phyloP scores from a whole-genome alignment of 805 yeast genomes.

The Ogataea neopini region DNA sequence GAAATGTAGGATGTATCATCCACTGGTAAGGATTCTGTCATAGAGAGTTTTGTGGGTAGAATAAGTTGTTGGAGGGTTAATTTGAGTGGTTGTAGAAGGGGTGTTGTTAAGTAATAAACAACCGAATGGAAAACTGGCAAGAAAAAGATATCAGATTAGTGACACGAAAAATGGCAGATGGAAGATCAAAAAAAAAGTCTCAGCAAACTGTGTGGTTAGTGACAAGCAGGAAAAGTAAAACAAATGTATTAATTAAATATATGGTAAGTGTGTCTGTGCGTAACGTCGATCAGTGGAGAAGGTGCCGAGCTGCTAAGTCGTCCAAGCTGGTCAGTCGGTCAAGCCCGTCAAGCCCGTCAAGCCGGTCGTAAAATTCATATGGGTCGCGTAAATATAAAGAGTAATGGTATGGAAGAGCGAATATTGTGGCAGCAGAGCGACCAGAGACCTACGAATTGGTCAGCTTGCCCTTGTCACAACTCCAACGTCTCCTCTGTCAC shows the following conservation, averaged over 20 bases:
- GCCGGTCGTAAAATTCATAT: no score
- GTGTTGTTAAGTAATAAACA: neutral
- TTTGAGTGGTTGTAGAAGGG: neutral
- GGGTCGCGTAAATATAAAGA: no score
- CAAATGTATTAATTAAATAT: neutral
- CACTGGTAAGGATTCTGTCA: slow-evolving; percentile 8
- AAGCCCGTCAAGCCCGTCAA: no score
- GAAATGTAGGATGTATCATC: slow-evolving; percentile 30
- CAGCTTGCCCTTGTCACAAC: slow-evolving; percentile 41
- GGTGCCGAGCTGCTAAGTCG: no score
- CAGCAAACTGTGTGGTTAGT: neutral
- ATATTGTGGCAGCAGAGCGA: no score
- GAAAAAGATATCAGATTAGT: slow-evolving; percentile 8
- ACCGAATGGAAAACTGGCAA: slow-evolving; percentile 8
- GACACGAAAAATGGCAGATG: slow-evolving; percentile 8
- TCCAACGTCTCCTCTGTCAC: slow-evolving; percentile 63
- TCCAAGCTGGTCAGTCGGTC: no score
- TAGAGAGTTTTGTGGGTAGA: no score
- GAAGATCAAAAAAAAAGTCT: neutral
- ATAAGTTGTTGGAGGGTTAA: no score
- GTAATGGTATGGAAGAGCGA: no score
- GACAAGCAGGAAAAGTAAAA: neutral
- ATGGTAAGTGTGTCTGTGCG: no score
- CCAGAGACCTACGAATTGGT: no score
- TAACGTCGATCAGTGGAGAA: no score